Evolutionary conservation across 257 asterid genomes (phyloP).

Genomic region (Primulina huaijiensis): DNA sequence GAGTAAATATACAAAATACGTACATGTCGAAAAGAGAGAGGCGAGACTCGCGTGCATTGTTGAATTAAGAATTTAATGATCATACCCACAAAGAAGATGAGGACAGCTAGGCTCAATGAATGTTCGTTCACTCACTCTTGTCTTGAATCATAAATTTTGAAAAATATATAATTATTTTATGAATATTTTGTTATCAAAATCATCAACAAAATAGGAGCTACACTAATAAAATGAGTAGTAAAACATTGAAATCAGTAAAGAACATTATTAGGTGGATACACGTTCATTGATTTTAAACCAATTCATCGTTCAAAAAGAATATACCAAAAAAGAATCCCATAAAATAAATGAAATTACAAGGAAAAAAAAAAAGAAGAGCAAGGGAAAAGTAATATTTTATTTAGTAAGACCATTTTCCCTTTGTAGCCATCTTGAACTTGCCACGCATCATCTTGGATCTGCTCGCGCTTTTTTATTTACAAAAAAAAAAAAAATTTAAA

Average conservation of each 20-base stretch:
- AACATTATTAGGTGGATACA: constrained; percentile 4
- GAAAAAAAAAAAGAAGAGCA: background rate
- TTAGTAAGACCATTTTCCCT: background rate
- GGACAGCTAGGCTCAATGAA: background rate
- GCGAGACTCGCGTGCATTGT: background rate
- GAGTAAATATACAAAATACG: too few relatives aligned
- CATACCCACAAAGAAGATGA: background rate
- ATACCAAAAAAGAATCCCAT: constrained; percentile 15
- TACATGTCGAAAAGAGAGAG: background rate
- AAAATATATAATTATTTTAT: too few relatives aligned
- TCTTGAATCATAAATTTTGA: too few relatives aligned
- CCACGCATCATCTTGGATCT: constrained; percentile 8
- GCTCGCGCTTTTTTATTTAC: constrained; percentile 7
- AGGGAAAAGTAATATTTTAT: constrained; percentile 8
- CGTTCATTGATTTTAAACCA: constrained; percentile 14
- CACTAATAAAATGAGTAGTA: too few relatives aligned
- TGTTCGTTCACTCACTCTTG: background rate
- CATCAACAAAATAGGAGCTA: too few relatives aligned
- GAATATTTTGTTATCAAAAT: too few relatives aligned
- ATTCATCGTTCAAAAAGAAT: constrained; percentile 41
- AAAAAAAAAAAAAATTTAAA: background rate
- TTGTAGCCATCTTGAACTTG: background rate
- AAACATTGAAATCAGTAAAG: background rate
- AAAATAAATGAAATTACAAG: constrained; percentile 2
- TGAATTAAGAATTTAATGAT: background rate